Conservation (phyloP, 257 asterid species). For the Datura wrightii region DNA sequence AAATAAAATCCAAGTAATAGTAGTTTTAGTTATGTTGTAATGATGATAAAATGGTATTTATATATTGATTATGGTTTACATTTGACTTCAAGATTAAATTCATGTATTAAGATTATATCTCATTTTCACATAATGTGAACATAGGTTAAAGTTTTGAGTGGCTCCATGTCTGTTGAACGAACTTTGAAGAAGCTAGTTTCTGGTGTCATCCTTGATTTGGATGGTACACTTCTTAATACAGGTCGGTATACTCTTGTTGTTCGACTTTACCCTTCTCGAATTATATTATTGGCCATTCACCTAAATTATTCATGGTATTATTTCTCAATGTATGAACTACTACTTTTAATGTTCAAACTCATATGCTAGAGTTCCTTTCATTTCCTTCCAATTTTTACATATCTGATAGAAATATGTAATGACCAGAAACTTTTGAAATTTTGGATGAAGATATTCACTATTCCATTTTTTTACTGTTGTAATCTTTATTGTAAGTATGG, state of each 20-base stretch:
- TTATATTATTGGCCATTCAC: constrained; percentile 6
- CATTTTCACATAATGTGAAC: constrained; percentile 33
- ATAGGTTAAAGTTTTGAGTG: constrained; percentile 21
- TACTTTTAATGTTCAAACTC: background rate
- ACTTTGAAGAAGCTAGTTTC: constrained; percentile 66
- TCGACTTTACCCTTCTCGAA: background rate
- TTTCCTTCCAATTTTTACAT: constrained; percentile 21
- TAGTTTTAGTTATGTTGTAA: background rate
- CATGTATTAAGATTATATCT: constrained; percentile 1
- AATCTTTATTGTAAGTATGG: constrained; percentile 25
- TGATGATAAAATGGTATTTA: background rate
- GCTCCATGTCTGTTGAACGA: constrained; percentile 48
- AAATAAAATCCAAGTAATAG: background rate
- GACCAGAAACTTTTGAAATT: background rate
- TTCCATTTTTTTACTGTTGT: background rate
- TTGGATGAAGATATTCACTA: background rate
- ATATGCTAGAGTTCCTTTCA: background rate
- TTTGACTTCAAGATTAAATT: constrained; percentile 7
- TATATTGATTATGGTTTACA: constrained; percentile 10
- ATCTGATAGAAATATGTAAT: background rate
- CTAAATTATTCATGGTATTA: constrained; percentile 19
- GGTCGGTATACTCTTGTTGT: constrained; percentile 50
- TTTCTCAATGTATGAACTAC: constrained; percentile 22
- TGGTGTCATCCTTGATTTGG: constrained; percentile 89
- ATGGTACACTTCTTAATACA: constrained; percentile 91